Percentiles rank a stretch among this genome's conserved stretches.
Evolutionary conservation across 2,329 filamentous ascomycete species (phyloP).

Genomic region (Exserohilum rostratum): DNA sequence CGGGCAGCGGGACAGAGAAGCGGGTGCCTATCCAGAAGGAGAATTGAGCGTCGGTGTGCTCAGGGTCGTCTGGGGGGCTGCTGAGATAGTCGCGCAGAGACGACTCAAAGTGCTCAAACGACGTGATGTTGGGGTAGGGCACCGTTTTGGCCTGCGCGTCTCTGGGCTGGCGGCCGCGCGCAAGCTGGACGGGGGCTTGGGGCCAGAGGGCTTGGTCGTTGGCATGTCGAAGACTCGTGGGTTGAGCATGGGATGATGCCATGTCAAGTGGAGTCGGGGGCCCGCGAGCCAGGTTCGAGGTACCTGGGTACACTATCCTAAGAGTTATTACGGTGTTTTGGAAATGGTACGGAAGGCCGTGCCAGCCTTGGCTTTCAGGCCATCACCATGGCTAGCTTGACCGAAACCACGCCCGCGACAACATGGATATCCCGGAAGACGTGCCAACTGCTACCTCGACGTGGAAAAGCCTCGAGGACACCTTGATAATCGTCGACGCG

Average conservation of each 20-base stretch:
- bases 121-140: conserved; percentile 35
- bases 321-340: conserved; percentile 13
- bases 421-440: neutral
- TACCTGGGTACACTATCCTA: conserved; percentile 5
- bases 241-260: conserved; percentile 26
- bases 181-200: conserved; percentile 30
- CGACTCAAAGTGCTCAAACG: conserved; percentile 46
- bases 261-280: conserved; percentile 28
- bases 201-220: conserved; percentile 26
- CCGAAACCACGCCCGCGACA: neutral
- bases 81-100: conserved; percentile 45
- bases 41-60: conserved; percentile 48
- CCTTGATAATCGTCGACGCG: neutral
- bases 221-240: conserved; percentile 17
- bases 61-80: conserved; percentile 41
- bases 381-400: conserved; percentile 5
- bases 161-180: conserved; percentile 47
- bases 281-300: conserved; percentile 16
- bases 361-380: conserved; percentile 14
- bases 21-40: conserved; percentile 47
- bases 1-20: conserved; percentile 39
- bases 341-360: conserved; percentile 11
- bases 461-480: neutral
- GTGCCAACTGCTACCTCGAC: neutral
- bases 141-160: conserved; percentile 45